phyloP scores from a whole-genome alignment of 2,329 filamentous ascomycete species.

The Chaetomium strumarium region DNA sequence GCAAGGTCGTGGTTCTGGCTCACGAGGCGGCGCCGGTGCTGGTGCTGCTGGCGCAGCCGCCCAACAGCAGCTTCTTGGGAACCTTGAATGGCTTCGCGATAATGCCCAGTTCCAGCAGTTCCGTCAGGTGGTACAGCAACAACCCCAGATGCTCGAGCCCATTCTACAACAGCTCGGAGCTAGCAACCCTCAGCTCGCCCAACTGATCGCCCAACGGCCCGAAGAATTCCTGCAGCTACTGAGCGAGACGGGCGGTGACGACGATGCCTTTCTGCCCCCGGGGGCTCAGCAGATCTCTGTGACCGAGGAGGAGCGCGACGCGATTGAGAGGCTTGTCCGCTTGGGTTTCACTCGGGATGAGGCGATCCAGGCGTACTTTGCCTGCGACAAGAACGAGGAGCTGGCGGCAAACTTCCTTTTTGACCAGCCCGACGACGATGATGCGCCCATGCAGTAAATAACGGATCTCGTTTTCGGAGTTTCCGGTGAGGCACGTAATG shows the following conservation, averaged over 20 bases:
- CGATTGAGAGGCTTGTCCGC: conserved; percentile 89
- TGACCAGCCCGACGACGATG: conserved; percentile 84
- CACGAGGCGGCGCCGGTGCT: conserved; percentile 38
- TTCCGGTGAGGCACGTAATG: neutral
- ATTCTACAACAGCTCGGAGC: conserved; percentile 94
- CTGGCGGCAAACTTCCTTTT: conserved; percentile 97
- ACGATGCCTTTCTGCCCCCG: conserved; percentile 77
- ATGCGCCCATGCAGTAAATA: conserved; percentile 12
- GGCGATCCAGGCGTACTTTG: conserved; percentile 97
- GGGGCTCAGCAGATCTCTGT: conserved; percentile 86
- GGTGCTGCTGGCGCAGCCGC: conserved; percentile 38
- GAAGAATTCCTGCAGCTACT: conserved; percentile 89
- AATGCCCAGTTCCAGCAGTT: conserved; percentile 98
- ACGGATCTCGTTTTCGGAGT: conserved; percentile 1
- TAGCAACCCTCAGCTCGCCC: conserved; percentile 89
- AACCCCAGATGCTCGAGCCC: conserved; percentile 97
- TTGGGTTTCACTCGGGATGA: conserved; percentile 90
- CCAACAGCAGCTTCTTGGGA: conserved; percentile 55
- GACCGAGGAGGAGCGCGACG: conserved; percentile 92
- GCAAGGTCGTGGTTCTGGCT: conserved; percentile 45
- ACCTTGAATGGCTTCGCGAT: conserved; percentile 87
- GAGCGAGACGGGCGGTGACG: conserved; percentile 72
- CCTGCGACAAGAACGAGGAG: conserved; percentile 99
- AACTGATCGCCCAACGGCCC: conserved; percentile 85
- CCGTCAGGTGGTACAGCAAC: conserved; percentile 92